Conservation (phyloP, 768 basidiomycete species). For the Naganishia onofrii region DNA sequence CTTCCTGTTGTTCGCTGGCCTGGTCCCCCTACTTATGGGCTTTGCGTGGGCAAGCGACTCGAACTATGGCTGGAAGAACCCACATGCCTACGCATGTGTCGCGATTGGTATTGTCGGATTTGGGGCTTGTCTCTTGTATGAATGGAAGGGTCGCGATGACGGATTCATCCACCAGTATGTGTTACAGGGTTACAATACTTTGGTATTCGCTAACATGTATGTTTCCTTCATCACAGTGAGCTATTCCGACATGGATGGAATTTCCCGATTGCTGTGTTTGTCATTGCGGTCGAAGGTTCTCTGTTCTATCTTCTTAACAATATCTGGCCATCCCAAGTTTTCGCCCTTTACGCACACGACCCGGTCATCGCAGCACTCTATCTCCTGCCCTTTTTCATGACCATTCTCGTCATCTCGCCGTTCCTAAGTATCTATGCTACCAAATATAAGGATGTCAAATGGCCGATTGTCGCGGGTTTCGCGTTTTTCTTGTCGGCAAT, state of each 20-base stretch:
- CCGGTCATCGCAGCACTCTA: neutral
- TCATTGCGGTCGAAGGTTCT: neutral
- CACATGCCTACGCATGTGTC: neutral
- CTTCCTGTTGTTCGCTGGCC: conserved; percentile 3
- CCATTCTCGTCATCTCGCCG: neutral
- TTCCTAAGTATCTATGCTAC: neutral
- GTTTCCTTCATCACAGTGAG: neutral
- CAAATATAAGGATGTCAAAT: conserved; percentile 4
- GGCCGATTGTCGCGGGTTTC: conserved; percentile 2
- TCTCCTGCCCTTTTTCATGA: conserved; percentile 1
- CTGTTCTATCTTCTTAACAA: neutral
- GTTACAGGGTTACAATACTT: neutral
- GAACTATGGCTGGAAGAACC: neutral
- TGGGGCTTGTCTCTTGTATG: neutral
- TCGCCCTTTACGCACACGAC: neutral
- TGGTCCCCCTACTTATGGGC: neutral
- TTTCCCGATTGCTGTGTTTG: neutral
- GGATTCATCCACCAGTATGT: conserved; percentile 1
- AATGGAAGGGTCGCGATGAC: neutral
- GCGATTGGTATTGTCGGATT: neutral
- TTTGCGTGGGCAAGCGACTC: neutral
- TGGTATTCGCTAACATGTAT: neutral
- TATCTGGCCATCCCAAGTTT: conserved; percentile 1
- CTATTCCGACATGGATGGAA: neutral
- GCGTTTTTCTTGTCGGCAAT: neutral